phyloP scores from a whole-genome alignment of 352 stramenopile species.

The Phytophthora fragariaefolia region DNA sequence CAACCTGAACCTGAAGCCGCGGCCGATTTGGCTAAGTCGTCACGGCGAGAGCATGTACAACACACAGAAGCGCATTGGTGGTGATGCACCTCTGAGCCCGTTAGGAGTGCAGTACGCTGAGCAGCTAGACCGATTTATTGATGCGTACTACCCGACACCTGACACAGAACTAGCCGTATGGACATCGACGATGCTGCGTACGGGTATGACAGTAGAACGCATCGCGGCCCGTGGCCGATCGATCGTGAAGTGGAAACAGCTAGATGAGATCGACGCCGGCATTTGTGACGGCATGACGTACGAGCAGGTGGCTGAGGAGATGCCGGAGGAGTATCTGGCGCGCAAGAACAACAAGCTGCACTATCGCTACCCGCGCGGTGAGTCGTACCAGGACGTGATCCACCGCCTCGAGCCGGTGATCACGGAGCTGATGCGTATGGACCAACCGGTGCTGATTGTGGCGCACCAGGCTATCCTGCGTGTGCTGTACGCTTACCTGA shows the following conservation, averaged over 20 bases:
- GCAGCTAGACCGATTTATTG: conserved; percentile 93
- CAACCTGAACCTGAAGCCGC: conserved; percentile 94
- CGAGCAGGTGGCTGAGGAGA: conserved; percentile 95
- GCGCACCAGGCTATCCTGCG: conserved; percentile 96
- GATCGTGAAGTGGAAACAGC: conserved; percentile 90
- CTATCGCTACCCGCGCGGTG: conserved; percentile 91
- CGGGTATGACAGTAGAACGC: conserved; percentile 95
- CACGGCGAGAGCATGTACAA: conserved; percentile 99
- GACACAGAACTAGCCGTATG: conserved; percentile 92
- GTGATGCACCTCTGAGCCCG: conserved; percentile 93
- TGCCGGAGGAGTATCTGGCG: conserved; percentile 94
- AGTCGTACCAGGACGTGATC: conserved; percentile 98
- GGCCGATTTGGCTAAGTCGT: conserved; percentile 96
- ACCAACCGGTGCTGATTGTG: conserved; percentile 93
- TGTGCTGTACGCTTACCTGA: conserved; percentile 97
- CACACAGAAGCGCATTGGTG: conserved; percentile 96
- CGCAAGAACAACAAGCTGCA: conserved; percentile 92
- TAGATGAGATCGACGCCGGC: conserved; percentile 97
- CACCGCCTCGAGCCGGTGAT: conserved; percentile 97
- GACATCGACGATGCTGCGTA: conserved; percentile 96
- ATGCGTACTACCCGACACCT: conserved; percentile 84
- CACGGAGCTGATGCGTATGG: conserved; percentile 96
- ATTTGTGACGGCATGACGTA: conserved; percentile 98
- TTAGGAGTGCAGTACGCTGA: conserved; percentile 94
- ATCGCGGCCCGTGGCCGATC: conserved; percentile 64